Base-by-base conservation (phyloP, 75 land plant genomes). In the Picea sitchensis region DNA sequence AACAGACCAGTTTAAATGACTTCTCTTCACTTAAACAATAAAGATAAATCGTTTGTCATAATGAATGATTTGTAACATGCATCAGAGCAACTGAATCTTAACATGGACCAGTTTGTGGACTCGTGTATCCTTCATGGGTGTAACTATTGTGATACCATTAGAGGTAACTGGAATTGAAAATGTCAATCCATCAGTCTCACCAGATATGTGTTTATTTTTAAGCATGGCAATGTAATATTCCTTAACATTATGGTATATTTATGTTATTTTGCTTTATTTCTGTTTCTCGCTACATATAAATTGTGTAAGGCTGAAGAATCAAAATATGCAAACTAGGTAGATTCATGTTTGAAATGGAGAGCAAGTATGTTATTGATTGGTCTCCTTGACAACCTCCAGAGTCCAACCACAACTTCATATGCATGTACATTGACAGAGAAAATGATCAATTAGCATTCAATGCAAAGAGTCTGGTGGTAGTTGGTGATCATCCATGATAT, bases 101-200 rank as follows among this genome's bases (percentile, higher is more conserved):
- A 83, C 21, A 87, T 87, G 89, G 89, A 87, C 57, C 89, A 87
- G 59, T 87, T 87, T 79, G 77, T 87, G 36, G 89, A 87, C 58
- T 65, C 84, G 68, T 87, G 89, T 76, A 87, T 87, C 56, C 81
- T 87, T 58, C 84, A 81, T 78, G 89, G 89, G 20, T 87, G 89
- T 79, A 84, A 82, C 64, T 87, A 87, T 57, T 84, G 86, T 79
- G 89, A 87, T 31, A 87, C 81, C 31, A 87, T 87, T 58, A 77
- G 83, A 76, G 88, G 88, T 86, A 79, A 80, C 59, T 76, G 61
- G 15, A 12, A 31, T 20, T 59, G 73, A 69, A 69, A 34, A 69
- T 41, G 21, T 36, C 38, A 9, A 69, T 5, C 7, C 30, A 17
- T 57, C 77, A 60, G 15, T 69, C 51, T 18, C 20, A 5, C 51